These are phyloP conservation scores for Psilocybe azurescens DNA, from an alignment of 768 basidiomycete species.

Conservation along the genomic window DNA sequence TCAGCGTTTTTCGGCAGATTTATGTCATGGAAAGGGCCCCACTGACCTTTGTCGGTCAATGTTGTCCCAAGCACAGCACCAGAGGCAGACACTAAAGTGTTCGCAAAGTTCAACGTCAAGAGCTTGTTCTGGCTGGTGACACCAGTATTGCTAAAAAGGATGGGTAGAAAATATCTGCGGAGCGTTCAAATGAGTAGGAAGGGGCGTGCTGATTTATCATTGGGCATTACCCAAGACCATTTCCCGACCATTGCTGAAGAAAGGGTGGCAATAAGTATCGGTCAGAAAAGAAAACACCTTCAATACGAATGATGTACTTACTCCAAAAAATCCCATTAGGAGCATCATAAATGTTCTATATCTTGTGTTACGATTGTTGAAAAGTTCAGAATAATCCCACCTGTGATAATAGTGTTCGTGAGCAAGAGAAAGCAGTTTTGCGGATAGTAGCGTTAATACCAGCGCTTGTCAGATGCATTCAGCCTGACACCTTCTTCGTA, in stretches of 20 bases:
- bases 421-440: not conserved
- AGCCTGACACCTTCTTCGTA: constrained; percentile 53
- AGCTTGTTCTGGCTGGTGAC: constrained; percentile 43
- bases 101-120: constrained; percentile 48
- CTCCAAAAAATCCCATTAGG: constrained; percentile 58
- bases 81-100: constrained; percentile 43
- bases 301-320: constrained; percentile 25
- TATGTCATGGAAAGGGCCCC: not conserved
- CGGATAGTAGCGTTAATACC: constrained; percentile 37
- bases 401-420: constrained; percentile 21
- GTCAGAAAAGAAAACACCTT: not conserved
- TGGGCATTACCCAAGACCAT: constrained; percentile 48
- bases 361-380: constrained; percentile 50
- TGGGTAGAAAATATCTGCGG: constrained; percentile 47
- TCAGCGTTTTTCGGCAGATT: not conserved
- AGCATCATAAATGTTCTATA: constrained; percentile 54
- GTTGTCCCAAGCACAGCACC: constrained; percentile 48
- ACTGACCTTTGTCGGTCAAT: constrained; percentile 43
- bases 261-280: not conserved
- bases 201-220: not conserved
- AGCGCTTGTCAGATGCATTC: constrained; percentile 61
- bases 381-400: constrained; percentile 58
- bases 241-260: constrained; percentile 57
- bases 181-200: not conserved
- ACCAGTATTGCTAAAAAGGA: constrained; percentile 44